Evolutionary conservation across 164 flowering plant genomes (phyloP).

Genomic region (Kingdonia uniflora): DNA sequence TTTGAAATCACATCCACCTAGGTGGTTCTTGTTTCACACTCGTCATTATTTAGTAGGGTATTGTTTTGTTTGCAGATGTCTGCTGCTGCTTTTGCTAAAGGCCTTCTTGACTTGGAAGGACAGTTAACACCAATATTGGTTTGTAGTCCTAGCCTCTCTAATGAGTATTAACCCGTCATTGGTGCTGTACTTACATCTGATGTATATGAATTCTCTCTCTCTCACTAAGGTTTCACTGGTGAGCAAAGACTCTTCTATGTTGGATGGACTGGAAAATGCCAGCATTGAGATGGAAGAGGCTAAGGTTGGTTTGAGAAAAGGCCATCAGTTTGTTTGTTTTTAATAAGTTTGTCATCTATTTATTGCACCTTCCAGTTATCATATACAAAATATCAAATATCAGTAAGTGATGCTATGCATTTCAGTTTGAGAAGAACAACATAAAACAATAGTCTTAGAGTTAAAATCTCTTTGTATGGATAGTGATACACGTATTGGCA

Average conservation of each 20-base stretch:
- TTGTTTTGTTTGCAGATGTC: constrained; percentile 63
- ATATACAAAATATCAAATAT: neutral
- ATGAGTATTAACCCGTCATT: neutral
- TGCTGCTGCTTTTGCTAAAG: constrained; percentile 99
- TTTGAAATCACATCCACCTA: neutral
- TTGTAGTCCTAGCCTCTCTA: constrained; percentile 14
- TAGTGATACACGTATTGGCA: too few relatives aligned
- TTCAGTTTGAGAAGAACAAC: too few relatives aligned
- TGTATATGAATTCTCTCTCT: too few relatives aligned
- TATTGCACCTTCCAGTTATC: neutral
- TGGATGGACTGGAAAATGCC: constrained; percentile 99
- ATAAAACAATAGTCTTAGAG: too few relatives aligned
- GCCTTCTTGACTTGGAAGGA: constrained; percentile 97
- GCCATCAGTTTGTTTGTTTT: neutral
- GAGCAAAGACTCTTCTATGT: constrained; percentile 98
- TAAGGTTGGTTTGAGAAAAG: constrained; percentile 44
- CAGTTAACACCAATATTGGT: constrained; percentile 95
- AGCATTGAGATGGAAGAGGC: constrained; percentile 92
- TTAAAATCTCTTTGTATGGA: too few relatives aligned
- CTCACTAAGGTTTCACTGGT: constrained; percentile 84
- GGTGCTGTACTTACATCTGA: neutral
- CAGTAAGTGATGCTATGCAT: too few relatives aligned
- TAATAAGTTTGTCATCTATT: neutral
- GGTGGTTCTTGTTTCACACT: neutral
- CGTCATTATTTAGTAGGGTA: neutral